Base-by-base conservation (phyloP, 345 rosid species). In the Chamaenerion angustifolium region DNA sequence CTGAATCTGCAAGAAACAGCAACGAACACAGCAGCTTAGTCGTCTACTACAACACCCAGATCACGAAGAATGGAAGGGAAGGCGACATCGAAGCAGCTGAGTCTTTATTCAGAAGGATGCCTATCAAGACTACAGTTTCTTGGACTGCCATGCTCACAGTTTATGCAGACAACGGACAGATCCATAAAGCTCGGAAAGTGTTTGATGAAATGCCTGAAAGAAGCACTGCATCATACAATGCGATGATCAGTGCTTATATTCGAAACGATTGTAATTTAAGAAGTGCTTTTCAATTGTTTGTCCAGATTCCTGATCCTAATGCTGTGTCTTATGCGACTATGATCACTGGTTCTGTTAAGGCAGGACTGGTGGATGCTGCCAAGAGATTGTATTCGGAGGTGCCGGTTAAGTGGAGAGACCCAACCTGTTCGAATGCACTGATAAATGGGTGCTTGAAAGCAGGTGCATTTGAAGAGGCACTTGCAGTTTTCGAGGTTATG, bases 141-240 rank as follows among this genome's bases (percentile, higher is more conserved):
- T 75, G 87, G 77, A 86, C 87, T n/a, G 88, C 87, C 16, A 78
- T 86, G 84, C 70, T 86, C 44, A 71, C 95, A 0, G 95, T 70
- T 0, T 80, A 70, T 2, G 77, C 81, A 0, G 68, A 68, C 42
- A 83, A 83, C 17, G 82, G 89, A 41, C 68, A 70, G 15, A 65
- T 83, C 44, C 54, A 37, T 35, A 67, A 67, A 56, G 88, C 95
- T 21, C 62, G 69, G 47, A 42, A 75, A 31, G n/a, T 81, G 73
- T 83, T 87, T 45, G 84, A 71, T 41, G 70, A 76, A 73, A 87
- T 87, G 84, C 87, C 85, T 46, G 71, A 62, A 0, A 77, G 83
- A 69, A 82, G 44, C 17, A 67, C 66, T 3, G 65, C 71, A 61
- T 67, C 89, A 3, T 83, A 77, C 48, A 87, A 83, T 45, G 95